phyloP scores from a whole-genome alignment of 2,329 filamentous ascomycete species.

The Waltergamsia citrina region DNA sequence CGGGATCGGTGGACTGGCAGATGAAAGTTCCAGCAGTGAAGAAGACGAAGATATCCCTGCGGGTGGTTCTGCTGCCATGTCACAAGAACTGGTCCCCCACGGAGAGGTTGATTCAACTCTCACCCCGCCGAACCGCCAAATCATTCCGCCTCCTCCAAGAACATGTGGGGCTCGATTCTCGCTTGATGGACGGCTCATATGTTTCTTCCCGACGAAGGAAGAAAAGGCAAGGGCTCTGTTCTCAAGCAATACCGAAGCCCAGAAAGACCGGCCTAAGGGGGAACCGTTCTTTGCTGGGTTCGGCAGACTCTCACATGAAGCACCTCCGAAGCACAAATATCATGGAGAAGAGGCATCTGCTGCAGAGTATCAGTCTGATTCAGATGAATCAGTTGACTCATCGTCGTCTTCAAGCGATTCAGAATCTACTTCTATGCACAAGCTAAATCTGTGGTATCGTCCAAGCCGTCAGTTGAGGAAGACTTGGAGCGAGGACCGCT shows the following conservation, averaged over 20 bases:
- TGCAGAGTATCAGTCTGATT: conserved; percentile 40
- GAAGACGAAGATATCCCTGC: conserved; percentile 53
- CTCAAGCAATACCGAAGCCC: conserved; percentile 32
- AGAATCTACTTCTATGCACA: conserved; percentile 53
- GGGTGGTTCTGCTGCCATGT: conserved; percentile 48
- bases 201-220: conserved; percentile 62
- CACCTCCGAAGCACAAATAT: conserved; percentile 34
- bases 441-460: conserved; percentile 47
- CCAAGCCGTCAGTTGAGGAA: conserved; percentile 41
- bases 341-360: conserved; percentile 39
- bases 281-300: conserved; percentile 50
- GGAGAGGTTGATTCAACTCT: conserved; percentile 44
- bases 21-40: conserved; percentile 81
- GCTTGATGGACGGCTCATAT: conserved; percentile 52
- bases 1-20: conserved; percentile 40
- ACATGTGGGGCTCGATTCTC: conserved; percentile 53
- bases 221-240: conserved; percentile 44
- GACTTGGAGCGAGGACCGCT: conserved; percentile 47
- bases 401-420: conserved; percentile 48
- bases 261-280: conserved; percentile 38
- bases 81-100: conserved; percentile 48
- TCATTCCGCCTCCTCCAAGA: conserved; percentile 46
- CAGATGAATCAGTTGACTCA: conserved; percentile 35
- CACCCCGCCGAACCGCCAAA: conserved; percentile 38
- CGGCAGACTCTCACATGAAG: conserved; percentile 42